Percentiles rank a stretch among this genome's conserved stretches.
phyloP scores from a whole-genome alignment of 768 basidiomycete genomes.

The Lactifluus subvellereus region DNA sequence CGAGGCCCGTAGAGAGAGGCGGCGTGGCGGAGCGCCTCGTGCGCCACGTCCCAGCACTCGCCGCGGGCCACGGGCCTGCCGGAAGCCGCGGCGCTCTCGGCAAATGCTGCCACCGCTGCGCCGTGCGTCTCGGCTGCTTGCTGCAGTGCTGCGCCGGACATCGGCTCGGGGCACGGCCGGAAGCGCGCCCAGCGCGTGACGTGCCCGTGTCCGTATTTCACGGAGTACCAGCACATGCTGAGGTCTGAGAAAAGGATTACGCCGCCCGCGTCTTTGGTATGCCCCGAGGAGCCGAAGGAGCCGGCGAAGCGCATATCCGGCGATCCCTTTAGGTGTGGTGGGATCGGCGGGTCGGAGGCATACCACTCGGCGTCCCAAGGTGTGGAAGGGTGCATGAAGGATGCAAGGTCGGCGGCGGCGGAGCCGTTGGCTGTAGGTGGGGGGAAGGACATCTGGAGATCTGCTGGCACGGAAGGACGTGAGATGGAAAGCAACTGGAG shows the following conservation, averaged over 20 bases:
- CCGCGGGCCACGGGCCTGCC: constrained; percentile 45
- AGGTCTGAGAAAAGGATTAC: constrained; percentile 45
- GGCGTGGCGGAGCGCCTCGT: constrained; percentile 43
- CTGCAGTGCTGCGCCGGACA: constrained; percentile 33
- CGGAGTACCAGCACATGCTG: constrained; percentile 44
- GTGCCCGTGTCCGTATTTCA: constrained; percentile 34
- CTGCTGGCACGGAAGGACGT: constrained; percentile 1
- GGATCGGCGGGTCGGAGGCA: constrained; percentile 28
- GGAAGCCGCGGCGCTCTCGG: constrained; percentile 39
- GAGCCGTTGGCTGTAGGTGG: constrained; percentile 32
- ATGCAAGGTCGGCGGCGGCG: constrained; percentile 40
- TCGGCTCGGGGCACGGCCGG: constrained; percentile 36
- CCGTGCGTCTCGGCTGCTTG: constrained; percentile 46
- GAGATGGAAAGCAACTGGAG: background rate
- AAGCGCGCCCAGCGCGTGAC: constrained; percentile 35
- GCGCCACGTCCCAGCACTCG: constrained; percentile 56
- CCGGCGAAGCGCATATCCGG: constrained; percentile 29
- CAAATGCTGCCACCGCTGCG: constrained; percentile 43
- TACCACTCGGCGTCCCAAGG: constrained; percentile 43
- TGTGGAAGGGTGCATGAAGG: constrained; percentile 40
- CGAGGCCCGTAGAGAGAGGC: constrained; percentile 36
- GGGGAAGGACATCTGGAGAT: constrained; percentile 33
- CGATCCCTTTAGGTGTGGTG: constrained; percentile 32
- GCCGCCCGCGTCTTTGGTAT: constrained; percentile 31
- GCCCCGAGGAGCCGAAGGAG: constrained; percentile 30